Evolutionary conservation across 495 filamentous ascomycete genomes (phyloP).

Genomic region (Melanomma pulvis-pyrius): DNA sequence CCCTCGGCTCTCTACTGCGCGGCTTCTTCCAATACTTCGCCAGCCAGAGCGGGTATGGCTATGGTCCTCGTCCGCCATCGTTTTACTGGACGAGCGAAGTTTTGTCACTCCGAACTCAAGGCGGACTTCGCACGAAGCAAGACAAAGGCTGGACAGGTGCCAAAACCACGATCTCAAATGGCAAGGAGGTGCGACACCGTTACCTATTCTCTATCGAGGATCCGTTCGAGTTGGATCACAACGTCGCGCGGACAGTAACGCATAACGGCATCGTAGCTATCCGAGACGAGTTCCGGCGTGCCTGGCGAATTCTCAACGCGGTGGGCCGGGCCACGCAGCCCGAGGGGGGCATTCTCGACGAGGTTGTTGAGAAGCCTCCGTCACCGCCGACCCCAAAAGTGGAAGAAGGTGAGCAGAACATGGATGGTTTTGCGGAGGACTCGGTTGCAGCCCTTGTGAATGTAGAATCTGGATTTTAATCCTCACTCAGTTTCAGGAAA

Average conservation of each 20-base stretch:
- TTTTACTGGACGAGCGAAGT: slow-evolving; percentile 75
- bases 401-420: neutral
- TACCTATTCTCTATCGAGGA: slow-evolving; percentile 87
- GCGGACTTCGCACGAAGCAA: slow-evolving; percentile 68
- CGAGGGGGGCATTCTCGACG: slow-evolving; percentile 42
- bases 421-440: neutral
- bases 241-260: slow-evolving; percentile 79
- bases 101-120: slow-evolving; percentile 68
- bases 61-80: slow-evolving; percentile 37
- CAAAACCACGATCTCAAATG: slow-evolving; percentile 53
- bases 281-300: slow-evolving; percentile 76
- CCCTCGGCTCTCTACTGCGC: slow-evolving; percentile 65
- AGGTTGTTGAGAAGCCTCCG: slow-evolving; percentile 36
- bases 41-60: slow-evolving; percentile 47
- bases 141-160: slow-evolving; percentile 79
- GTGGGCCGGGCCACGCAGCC: slow-evolving; percentile 35
- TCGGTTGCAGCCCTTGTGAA: neutral
- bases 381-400: neutral
- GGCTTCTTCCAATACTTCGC: slow-evolving; percentile 86
- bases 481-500: neutral
- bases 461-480: neutral
- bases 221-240: slow-evolving; percentile 81
- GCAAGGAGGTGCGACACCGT: slow-evolving; percentile 70
- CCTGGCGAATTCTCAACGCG: slow-evolving; percentile 62
- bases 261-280: slow-evolving; percentile 74